Evolutionary conservation across 306 rosid genomes (phyloP).

Genomic region (Quercus robur): DNA sequence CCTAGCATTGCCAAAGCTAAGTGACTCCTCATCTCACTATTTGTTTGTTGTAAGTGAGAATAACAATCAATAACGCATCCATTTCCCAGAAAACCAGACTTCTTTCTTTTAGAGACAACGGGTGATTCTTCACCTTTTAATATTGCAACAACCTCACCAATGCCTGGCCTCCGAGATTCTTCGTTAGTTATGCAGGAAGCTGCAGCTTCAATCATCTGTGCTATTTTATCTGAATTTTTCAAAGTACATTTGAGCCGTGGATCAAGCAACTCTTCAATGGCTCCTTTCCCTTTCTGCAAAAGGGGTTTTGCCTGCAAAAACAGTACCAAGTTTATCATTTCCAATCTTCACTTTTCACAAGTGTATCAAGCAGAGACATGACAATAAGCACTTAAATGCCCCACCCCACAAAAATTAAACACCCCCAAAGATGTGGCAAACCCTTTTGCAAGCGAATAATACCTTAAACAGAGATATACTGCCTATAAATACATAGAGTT

Average conservation of each 20-base stretch:
- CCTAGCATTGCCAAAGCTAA: slow-evolving; percentile 93
- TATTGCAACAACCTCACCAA: slow-evolving; percentile 67
- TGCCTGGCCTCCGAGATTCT: slow-evolving; percentile 86
- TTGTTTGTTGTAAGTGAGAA: slow-evolving; percentile 60
- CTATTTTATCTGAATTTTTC: slow-evolving; percentile 65
- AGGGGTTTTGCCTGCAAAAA: slow-evolving; percentile 80
- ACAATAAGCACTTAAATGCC: background rate
- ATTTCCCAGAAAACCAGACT: slow-evolving; percentile 67
- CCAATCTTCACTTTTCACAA: background rate
- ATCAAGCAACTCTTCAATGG: slow-evolving; percentile 83
- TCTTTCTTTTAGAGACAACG: slow-evolving; percentile 51
- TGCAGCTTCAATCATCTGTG: slow-evolving; percentile 78
- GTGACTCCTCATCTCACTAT: slow-evolving; percentile 80
- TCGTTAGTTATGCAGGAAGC: slow-evolving; percentile 79
- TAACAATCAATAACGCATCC: slow-evolving; percentile 75
- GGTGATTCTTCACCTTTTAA: slow-evolving; percentile 77
- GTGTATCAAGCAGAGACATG: background rate
- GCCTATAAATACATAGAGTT: background rate
- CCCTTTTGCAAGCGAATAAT: background rate
- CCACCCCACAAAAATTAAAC: background rate
- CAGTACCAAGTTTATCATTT: background rate
- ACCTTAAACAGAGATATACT: background rate
- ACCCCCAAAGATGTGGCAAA: background rate
- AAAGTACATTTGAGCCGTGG: slow-evolving; percentile 58
- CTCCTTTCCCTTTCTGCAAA: slow-evolving; percentile 79